These are phyloP conservation scores for Lanzia echinophila DNA, from an alignment of 2,329 filamentous ascomycete species.

Conservation along the genomic window DNA sequence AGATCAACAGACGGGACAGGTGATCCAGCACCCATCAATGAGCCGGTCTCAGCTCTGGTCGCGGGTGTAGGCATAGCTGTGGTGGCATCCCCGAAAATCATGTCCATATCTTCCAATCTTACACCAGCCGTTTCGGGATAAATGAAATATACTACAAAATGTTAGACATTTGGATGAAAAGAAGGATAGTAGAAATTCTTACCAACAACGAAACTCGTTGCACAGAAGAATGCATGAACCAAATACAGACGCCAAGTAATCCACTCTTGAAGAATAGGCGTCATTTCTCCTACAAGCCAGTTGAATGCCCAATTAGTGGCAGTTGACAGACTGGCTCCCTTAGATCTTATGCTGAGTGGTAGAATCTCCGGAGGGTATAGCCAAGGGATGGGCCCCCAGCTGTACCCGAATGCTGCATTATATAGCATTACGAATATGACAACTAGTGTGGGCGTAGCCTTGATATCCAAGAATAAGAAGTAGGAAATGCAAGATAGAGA, in stretches of 20 bases:
- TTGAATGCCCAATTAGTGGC: slow-evolving; percentile 98
- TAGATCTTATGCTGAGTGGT: slow-evolving; percentile 90
- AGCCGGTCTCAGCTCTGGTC: slow-evolving; percentile 71
- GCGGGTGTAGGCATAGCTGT: slow-evolving; percentile 75
- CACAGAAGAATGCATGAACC: slow-evolving; percentile 94
- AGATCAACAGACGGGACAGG: slow-evolving; percentile 72
- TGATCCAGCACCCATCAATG: slow-evolving; percentile 71
- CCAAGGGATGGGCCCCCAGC: slow-evolving; percentile 98
- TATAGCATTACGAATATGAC: slow-evolving; percentile 97
- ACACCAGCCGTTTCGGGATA: slow-evolving; percentile 97
- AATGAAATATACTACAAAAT: slow-evolving; percentile 78
- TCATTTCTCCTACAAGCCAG: slow-evolving; percentile 93
- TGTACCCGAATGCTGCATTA: slow-evolving; percentile 92
- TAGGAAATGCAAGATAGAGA: slow-evolving; percentile 88
- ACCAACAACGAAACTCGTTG: slow-evolving; percentile 93
- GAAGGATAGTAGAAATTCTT: slow-evolving; percentile 37
- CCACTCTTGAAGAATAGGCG: slow-evolving; percentile 82
- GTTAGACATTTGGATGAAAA: neutral
- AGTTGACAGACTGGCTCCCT: slow-evolving; percentile 92
- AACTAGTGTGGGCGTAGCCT: slow-evolving; percentile 71
- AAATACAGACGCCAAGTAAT: slow-evolving; percentile 94
- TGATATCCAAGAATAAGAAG: slow-evolving; percentile 84
- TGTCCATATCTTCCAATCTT: slow-evolving; percentile 93
- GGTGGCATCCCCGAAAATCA: slow-evolving; percentile 86
- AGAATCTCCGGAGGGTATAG: slow-evolving; percentile 98